phyloP scores from a whole-genome alignment of 331 rosid species.

The Telfairia occidentalis region DNA sequence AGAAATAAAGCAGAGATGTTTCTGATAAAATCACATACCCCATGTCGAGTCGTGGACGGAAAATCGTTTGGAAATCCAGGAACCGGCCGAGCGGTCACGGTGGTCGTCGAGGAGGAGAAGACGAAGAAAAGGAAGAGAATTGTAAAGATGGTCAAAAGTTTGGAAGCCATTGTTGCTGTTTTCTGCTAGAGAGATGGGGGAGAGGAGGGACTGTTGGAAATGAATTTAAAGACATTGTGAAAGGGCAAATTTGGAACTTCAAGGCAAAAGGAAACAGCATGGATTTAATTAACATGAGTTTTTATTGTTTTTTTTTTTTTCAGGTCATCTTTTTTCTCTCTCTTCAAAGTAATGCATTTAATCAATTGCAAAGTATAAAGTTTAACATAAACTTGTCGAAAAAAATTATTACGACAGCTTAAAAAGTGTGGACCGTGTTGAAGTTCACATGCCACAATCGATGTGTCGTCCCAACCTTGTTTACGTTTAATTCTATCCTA shows the following conservation, averaged over 20 bases:
- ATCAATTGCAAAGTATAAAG: background rate
- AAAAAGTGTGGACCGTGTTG: background rate
- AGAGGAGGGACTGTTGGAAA: background rate
- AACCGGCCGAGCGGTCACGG: background rate
- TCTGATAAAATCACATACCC: background rate
- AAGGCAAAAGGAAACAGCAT: background rate
- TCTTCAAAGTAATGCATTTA: background rate
- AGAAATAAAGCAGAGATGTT: background rate
- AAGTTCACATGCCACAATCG: background rate
- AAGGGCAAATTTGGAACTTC: background rate
- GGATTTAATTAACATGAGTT: background rate
- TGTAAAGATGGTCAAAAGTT: background rate
- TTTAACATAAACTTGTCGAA: background rate
- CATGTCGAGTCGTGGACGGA: background rate
- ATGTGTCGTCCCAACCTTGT: background rate
- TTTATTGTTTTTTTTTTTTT: no score
- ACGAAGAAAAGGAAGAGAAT: background rate
- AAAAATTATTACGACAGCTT: background rate
- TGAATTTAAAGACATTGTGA: constrained; percentile 9
- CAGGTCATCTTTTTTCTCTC: background rate
- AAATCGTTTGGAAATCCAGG: background rate
- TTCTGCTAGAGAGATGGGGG: background rate
- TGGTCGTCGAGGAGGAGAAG: background rate
- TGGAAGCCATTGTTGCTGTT: constrained; percentile 10
- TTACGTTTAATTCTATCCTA: background rate